Percentiles rank a stretch among this genome's conserved stretches.
These are phyloP conservation scores for Exobasidium rhododendri DNA, from an alignment of 1,284 basidiomycete species.

Conservation along the genomic window DNA sequence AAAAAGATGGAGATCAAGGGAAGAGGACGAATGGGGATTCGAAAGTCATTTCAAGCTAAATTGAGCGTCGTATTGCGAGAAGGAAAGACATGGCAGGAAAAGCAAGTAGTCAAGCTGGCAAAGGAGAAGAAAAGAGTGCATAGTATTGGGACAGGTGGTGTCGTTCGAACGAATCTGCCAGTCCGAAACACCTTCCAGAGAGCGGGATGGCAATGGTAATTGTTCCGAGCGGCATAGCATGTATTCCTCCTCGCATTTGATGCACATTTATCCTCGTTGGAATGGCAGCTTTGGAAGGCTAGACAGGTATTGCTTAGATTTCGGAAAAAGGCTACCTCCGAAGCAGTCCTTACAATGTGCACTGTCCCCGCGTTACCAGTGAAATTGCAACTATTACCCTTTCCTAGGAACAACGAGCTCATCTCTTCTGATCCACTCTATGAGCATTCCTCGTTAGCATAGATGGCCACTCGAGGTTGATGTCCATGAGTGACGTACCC, in stretches of 20 bases:
- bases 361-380: too few species aligned
- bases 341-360: too few species aligned
- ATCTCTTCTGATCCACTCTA: too few species aligned
- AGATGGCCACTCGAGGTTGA: conserved; percentile 69
- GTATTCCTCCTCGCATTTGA: too few species aligned
- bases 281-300: too few species aligned
- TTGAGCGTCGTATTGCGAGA: conserved; percentile 77
- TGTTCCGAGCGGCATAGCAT: background rate
- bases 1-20: conserved; percentile 80
- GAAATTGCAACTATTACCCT: too few species aligned
- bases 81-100: conserved; percentile 74
- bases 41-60: conserved; percentile 72
- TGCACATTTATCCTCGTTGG: too few species aligned
- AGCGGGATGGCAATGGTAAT: conserved; percentile 47
- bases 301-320: too few species aligned
- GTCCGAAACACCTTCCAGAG: conserved; percentile 48
- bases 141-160: conserved; percentile 65
- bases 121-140: conserved; percentile 72
- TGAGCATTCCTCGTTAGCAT: conserved; percentile 63
- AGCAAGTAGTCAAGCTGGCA: conserved; percentile 64
- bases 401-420: too few species aligned
- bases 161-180: conserved; percentile 32
- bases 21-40: conserved; percentile 75
- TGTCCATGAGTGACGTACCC: conserved; percentile 69
- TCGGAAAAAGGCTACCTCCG: too few species aligned